These are phyloP conservation scores for Leucocoprinus leucothites DNA, from an alignment of 768 basidiomycete species.

Conservation along the genomic window DNA sequence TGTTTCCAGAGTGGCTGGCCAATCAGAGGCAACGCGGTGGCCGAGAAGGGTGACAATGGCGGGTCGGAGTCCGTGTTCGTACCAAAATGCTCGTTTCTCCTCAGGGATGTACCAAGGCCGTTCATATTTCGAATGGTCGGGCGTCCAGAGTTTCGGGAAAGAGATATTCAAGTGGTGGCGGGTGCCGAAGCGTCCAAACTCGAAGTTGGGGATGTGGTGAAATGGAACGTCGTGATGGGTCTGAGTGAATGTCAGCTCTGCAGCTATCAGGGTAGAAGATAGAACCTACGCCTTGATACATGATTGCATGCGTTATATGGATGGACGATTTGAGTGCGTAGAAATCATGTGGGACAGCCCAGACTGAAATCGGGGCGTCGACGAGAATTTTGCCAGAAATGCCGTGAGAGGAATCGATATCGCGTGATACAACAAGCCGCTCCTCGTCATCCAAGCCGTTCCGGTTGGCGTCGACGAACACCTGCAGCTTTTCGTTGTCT, in stretches of 20 bases:
- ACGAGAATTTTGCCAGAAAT: conserved; percentile 14
- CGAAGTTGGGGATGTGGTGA: neutral
- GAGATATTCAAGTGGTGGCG: conserved; percentile 15
- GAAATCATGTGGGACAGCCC: neutral
- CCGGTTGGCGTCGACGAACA: no score
- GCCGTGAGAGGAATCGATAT: conserved; percentile 21
- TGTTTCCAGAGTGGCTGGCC: conserved; percentile 20
- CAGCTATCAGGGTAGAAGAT: no score
- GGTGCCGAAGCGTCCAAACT: neutral
- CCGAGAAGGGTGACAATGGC: conserved; percentile 15
- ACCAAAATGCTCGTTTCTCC: conserved; percentile 17
- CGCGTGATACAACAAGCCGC: conserved; percentile 7
- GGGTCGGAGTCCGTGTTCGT: conserved; percentile 22
- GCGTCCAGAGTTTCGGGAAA: conserved; percentile 22
- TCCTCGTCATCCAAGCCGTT: neutral
- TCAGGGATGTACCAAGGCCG: neutral
- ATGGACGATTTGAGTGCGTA: neutral
- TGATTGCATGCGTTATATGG: neutral
- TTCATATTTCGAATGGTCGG: neutral
- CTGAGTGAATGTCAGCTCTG: no score
- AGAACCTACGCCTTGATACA: no score
- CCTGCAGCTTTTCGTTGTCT: no score
- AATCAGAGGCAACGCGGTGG: conserved; percentile 15
- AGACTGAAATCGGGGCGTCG: conserved; percentile 1
- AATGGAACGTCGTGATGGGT: neutral